These are phyloP conservation scores for Phaeomoniella chlamydospora DNA, from an alignment of 2,329 filamentous ascomycete species.

Conservation along the genomic window DNA sequence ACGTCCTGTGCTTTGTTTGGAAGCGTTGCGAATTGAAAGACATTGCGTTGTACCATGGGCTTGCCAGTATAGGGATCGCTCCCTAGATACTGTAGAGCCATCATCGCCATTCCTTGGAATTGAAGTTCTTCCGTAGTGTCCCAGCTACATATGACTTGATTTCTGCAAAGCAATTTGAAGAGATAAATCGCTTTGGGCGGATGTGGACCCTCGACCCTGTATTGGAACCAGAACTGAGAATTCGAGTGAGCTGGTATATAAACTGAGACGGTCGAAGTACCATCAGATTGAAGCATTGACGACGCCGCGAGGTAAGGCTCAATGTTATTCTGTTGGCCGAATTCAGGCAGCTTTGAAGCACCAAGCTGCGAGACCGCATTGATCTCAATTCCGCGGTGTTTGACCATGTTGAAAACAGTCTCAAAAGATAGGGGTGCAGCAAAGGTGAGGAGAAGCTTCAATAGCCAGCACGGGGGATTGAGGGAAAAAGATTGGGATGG, in stretches of 20 bases:
- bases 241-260: conserved; percentile 10
- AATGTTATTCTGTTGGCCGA: conserved; percentile 1
- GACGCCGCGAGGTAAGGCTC: too few species aligned
- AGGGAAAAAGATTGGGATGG: too few species aligned
- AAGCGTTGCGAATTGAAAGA: conserved; percentile 5
- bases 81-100: conserved; percentile 7
- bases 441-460: too few species aligned
- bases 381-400: conserved; percentile 10
- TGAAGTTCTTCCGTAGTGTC: conserved; percentile 10
- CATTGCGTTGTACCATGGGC: conserved; percentile 5
- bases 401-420: conserved; percentile 7
- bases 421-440: too few species aligned
- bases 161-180: conserved; percentile 11
- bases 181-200: conserved; percentile 9
- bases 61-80: conserved; percentile 3
- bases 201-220: conserved; percentile 12
- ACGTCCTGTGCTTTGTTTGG: conserved; percentile 3
- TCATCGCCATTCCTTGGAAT: conserved; percentile 12
- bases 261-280: conserved; percentile 4
- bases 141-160: conserved; percentile 7
- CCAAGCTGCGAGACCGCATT: conserved; percentile 11
- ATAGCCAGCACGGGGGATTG: too few species aligned
- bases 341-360: conserved; percentile 10
- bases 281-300: neutral
- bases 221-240: conserved; percentile 13